Evolutionary conservation across 768 basidiomycete genomes (phyloP).

Genomic region (Phaeolepiota aurea): DNA sequence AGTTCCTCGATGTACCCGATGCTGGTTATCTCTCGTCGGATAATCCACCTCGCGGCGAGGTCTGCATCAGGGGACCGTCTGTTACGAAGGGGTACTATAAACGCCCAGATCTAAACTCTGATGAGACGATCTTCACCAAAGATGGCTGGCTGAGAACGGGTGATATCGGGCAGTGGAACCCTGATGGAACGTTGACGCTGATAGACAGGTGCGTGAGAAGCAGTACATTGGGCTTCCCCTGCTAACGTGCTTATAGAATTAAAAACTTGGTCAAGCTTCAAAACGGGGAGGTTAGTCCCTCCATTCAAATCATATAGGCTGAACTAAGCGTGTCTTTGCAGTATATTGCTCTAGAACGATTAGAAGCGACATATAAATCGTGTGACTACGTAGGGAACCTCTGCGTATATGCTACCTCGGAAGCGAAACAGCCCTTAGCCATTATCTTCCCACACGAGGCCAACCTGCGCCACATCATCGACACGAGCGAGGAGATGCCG

Average conservation of each 20-base stretch:
- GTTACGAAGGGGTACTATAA: conserved; percentile 90
- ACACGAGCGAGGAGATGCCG: conserved; percentile 19
- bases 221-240: too few relatives aligned
- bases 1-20: conserved; percentile 74
- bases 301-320: too few relatives aligned
- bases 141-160: conserved; percentile 95
- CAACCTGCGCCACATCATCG: conserved; percentile 59
- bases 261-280: conserved; percentile 89
- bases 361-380: conserved; percentile 83
- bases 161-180: conserved; percentile 92
- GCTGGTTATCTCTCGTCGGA: conserved; percentile 78
- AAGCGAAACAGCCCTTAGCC: conserved; percentile 79
- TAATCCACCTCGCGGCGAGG: conserved; percentile 74
- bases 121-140: conserved; percentile 73
- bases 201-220: conserved; percentile 63
- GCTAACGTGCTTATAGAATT: conserved; percentile 45
- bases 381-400: conserved; percentile 75
- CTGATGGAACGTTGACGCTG: conserved; percentile 80
- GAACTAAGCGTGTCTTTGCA: conserved; percentile 21
- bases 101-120: conserved; percentile 81
- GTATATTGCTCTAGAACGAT: conserved; percentile 88
- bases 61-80: conserved; percentile 80
- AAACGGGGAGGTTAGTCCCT: conserved; percentile 54
- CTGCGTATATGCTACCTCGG: conserved; percentile 70
- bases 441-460: conserved; percentile 77